Evolutionary conservation across 116 monocot genomes (phyloP).

Genomic region (Iris pallida): DNA sequence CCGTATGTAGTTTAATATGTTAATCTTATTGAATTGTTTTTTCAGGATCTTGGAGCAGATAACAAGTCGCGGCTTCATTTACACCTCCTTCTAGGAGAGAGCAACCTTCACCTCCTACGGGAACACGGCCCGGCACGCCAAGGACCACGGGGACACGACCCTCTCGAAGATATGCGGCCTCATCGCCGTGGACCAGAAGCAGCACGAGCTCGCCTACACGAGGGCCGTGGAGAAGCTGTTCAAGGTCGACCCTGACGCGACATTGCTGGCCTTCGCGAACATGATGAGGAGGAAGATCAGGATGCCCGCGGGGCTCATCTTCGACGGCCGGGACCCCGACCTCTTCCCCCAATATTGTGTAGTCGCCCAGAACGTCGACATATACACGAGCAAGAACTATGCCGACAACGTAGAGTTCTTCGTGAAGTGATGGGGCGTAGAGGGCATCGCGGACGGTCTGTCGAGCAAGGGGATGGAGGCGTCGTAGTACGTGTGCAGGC

Average conservation of each 20-base stretch:
- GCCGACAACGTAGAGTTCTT: constrained; percentile 14
- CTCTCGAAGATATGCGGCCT: constrained; percentile 20
- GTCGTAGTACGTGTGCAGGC: constrained; percentile 15
- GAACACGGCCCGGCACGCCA: constrained; percentile 16
- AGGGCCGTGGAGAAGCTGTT: constrained; percentile 9
- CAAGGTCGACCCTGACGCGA: constrained; percentile 10
- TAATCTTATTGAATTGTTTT: no score
- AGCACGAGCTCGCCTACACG: constrained; percentile 21
- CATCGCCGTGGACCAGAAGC: constrained; percentile 21
- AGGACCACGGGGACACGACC: constrained; percentile 8
- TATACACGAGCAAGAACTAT: constrained; percentile 14
- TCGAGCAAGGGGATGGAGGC: constrained; percentile 13
- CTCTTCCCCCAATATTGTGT: constrained; percentile 13
- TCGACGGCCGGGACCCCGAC: constrained; percentile 5
- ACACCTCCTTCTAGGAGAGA: constrained; percentile 23
- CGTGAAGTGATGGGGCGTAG: constrained; percentile 17
- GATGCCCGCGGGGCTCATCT: constrained; percentile 14
- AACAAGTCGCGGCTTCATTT: constrained; percentile 11
- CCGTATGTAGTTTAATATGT: no score
- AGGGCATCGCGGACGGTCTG: neutral
- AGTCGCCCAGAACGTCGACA: constrained; percentile 8
- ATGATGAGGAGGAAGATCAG: constrained; percentile 21
- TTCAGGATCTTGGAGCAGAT: constrained; percentile 9
- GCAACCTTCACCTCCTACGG: constrained; percentile 23
- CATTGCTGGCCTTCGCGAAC: constrained; percentile 7